Evolutionary conservation across 768 basidiomycete species (phyloP).

Genomic region (Udeniomyces megalosporus): DNA sequence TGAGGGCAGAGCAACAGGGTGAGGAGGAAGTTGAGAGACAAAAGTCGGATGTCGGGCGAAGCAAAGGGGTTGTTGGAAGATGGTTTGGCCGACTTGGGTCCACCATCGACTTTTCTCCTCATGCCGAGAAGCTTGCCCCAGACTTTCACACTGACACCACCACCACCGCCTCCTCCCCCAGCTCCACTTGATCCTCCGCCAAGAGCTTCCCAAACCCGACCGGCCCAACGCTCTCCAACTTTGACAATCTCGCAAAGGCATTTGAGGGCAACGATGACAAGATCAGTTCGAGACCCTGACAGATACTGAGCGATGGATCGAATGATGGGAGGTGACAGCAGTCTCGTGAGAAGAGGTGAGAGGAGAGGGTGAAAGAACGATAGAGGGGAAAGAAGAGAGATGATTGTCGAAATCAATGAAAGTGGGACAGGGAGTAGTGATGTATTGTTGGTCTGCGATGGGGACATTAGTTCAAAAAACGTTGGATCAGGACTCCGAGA

Average conservation of each 20-base stretch:
- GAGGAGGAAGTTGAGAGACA: slow-evolving; percentile 54
- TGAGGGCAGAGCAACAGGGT: slow-evolving; percentile 43
- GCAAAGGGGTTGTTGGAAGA: slow-evolving; percentile 3
- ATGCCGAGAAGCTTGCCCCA: slow-evolving; percentile 16
- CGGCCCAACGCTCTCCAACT: slow-evolving; percentile 14
- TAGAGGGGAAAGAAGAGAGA: slow-evolving; percentile 49
- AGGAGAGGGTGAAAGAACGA: slow-evolving; percentile 52
- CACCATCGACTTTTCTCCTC: slow-evolving; percentile 3
- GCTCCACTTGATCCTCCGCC: too few relatives aligned
- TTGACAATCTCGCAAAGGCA: slow-evolving; percentile 37
- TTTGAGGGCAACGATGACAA: slow-evolving; percentile 49
- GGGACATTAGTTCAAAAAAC: not conserved
- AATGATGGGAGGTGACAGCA: slow-evolving; percentile 43
- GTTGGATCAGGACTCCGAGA: slow-evolving; percentile 15
- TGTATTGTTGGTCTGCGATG: slow-evolving; percentile 1
- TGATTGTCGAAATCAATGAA: slow-evolving; percentile 43
- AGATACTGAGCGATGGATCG: slow-evolving; percentile 48
- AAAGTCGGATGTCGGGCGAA: slow-evolving; percentile 55
- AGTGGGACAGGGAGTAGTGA: slow-evolving; percentile 26
- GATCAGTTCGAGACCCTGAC: slow-evolving; percentile 45
- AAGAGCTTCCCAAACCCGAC: slow-evolving; percentile 46
- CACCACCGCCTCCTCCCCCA: slow-evolving; percentile 16
- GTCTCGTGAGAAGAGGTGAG: slow-evolving; percentile 43
- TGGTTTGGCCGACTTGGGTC: not conserved
- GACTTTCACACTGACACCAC: slow-evolving; percentile 10